Base-by-base conservation (phyloP, 2,329 filamentous ascomycete species). In the Epichloe festucae region DNA sequence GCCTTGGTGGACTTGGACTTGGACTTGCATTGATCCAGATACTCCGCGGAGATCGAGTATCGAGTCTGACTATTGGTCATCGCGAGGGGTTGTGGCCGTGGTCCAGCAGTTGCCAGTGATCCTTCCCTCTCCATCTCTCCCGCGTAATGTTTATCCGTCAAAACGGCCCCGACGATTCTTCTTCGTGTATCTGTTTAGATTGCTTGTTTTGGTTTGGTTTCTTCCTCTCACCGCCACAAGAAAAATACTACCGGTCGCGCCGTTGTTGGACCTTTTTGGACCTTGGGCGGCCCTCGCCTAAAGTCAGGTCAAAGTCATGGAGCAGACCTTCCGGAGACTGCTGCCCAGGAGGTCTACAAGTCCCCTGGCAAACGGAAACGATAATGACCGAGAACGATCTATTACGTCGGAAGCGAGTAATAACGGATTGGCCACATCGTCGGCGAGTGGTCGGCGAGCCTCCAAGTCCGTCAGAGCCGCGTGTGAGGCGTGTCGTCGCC, bases 401-500 rank as follows among this genome's bases (percentile, higher is more conserved):
- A n/a, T n/a, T n/a, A 15, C 35, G 8, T 39, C 38, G 19, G 49
- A 46, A 21, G 40, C 35, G 21, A 42, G 5, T 17, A n/a, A n/a
- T n/a, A 35, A 21, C 21, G 4, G 8, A 38, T 15, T 15, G 12
- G 38, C 38, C n/a, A 19, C 38, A 42, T 7, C 23, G 8, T 27
- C 35, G 40, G 19, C 34, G 2, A 46, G 19, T 17, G 36, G 41
- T 15, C 42, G 14, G 23, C 17, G 49, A 43, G 34, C 15, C 15
- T 31, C 42, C 43, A 51, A 45, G 36, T 46, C 43, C 17, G 42
- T 46, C 4, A 36, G 40, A 44, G 49, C 49, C 21, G 49, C 49
- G 19, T 51, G 49, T 41, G 49, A 51, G 23, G 40, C 49, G 11
- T 51, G 49, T 46, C 49, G 49, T 19, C 42, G 43, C 19, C 49